Percentiles rank a stretch among this genome's conserved stretches.
These are phyloP conservation scores for Rhododendron vialii DNA, from an alignment of 148 eudicot species.

Conservation along the genomic window DNA sequence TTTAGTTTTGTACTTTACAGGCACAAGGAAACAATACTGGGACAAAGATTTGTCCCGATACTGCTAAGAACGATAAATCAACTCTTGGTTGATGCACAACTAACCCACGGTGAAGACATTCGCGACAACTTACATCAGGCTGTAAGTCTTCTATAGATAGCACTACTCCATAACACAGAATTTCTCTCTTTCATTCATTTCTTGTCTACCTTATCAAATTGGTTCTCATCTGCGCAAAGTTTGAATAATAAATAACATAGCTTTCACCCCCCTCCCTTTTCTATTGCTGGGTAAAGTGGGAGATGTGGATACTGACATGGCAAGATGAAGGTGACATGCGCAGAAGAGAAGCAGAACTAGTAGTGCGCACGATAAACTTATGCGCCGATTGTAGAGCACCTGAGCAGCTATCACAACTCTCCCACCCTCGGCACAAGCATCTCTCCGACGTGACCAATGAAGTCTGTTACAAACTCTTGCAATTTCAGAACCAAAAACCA, in stretches of 20 bases:
- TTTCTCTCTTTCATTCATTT: no score
- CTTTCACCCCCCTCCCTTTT: no score
- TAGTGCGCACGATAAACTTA: slow-evolving; percentile 44
- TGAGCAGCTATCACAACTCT: background rate
- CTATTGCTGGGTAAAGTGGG: slow-evolving; percentile 39
- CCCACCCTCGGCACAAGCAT: slow-evolving; percentile 28
- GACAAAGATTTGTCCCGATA: background rate
- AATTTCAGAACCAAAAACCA: slow-evolving; percentile 9
- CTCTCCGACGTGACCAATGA: slow-evolving; percentile 37
- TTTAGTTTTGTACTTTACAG: background rate
- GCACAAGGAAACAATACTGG: background rate
- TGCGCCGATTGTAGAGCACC: slow-evolving; percentile 24
- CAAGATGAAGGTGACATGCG: slow-evolving; percentile 41
- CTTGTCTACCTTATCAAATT: no score
- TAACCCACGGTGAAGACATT: background rate
- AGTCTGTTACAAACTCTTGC: slow-evolving; percentile 42
- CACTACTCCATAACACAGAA: no score
- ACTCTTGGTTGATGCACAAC: background rate
- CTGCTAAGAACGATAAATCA: background rate
- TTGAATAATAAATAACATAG: no score
- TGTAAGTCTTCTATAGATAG: background rate
- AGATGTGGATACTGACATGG: slow-evolving; percentile 58
- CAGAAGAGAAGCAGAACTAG: slow-evolving; percentile 49
- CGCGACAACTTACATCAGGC: background rate
- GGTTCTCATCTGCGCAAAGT: no score